Percentiles rank a stretch among this genome's conserved stretches.
phyloP scores from a whole-genome alignment of 164 flowering plant species.

The Litsea cubeba region DNA sequence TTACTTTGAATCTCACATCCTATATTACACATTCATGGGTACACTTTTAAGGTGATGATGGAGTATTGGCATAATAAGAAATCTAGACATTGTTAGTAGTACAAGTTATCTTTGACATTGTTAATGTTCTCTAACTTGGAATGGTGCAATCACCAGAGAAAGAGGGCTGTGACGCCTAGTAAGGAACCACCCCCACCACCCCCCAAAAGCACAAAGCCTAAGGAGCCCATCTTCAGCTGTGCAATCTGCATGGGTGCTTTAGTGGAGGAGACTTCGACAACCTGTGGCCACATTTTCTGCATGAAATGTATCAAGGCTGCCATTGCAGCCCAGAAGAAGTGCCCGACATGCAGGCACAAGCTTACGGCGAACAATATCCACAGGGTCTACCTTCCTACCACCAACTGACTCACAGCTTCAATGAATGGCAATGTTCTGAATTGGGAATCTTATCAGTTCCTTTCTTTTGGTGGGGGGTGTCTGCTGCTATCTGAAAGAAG shows the following conservation, averaged over 20 bases:
- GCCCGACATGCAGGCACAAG: constrained; percentile 80
- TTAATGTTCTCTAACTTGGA: not conserved
- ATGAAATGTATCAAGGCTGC: constrained; percentile 72
- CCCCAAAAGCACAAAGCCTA: constrained; percentile 21
- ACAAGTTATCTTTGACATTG: too few relatives aligned
- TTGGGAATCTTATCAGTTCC: not conserved
- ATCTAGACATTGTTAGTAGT: too few relatives aligned
- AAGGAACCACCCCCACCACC: constrained; percentile 11
- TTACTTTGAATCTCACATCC: too few relatives aligned
- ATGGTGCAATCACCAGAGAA: constrained; percentile 28
- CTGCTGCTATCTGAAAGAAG: not conserved
- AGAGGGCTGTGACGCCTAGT: constrained; percentile 6
- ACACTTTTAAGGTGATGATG: too few relatives aligned
- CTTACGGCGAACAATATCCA: constrained; percentile 47
- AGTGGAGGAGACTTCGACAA: constrained; percentile 70
- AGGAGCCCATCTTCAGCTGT: constrained; percentile 66
- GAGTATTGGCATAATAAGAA: too few relatives aligned
- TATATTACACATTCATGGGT: too few relatives aligned
- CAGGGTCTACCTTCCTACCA: constrained; percentile 77
- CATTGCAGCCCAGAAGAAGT: constrained; percentile 53
- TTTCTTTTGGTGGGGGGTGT: not conserved
- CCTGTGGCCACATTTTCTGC: constrained; percentile 95
- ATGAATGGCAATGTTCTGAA: not conserved
- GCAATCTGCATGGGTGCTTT: constrained; percentile 77
- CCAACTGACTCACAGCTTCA: constrained; percentile 13